Conservation (phyloP, 495 filamentous ascomycete genomes). For the Aspergillus bertholletiae region DNA sequence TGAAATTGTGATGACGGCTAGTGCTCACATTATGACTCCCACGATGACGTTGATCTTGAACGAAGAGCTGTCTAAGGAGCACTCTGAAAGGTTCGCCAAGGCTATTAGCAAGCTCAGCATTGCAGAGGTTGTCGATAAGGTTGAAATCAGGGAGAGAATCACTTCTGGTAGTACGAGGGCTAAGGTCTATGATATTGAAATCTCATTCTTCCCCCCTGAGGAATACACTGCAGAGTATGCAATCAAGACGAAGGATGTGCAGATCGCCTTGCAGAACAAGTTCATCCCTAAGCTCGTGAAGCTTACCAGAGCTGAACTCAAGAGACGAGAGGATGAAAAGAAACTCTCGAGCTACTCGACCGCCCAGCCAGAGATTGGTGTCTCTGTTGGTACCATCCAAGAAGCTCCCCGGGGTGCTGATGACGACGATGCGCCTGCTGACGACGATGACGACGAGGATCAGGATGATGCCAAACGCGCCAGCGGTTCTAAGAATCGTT, state of each 20-base stretch:
- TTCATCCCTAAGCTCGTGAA: slow-evolving; percentile 69
- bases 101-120: slow-evolving; percentile 85
- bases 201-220: slow-evolving; percentile 76
- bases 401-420: slow-evolving; percentile 50
- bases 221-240: slow-evolving; percentile 86
- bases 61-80: slow-evolving; percentile 62
- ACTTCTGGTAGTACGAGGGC: slow-evolving; percentile 63
- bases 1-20: slow-evolving; percentile 99
- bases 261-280: slow-evolving; percentile 71
- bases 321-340: slow-evolving; percentile 67
- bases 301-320: slow-evolving; percentile 69
- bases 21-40: slow-evolving; percentile 79
- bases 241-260: slow-evolving; percentile 72
- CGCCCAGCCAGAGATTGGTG: slow-evolving; percentile 77
- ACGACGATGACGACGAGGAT: slow-evolving; percentile 71
- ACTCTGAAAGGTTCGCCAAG: slow-evolving; percentile 82
- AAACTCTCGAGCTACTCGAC: slow-evolving; percentile 55
- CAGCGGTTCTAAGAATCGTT: slow-evolving; percentile 68
- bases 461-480: slow-evolving; percentile 84
- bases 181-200: slow-evolving; percentile 78
- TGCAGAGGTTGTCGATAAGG: slow-evolving; percentile 80
- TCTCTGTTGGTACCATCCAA: slow-evolving; percentile 66
- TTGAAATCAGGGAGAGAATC: slow-evolving; percentile 71
- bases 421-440: slow-evolving; percentile 60
- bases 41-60: slow-evolving; percentile 84